Base-by-base conservation (phyloP, 306 rosid genomes). In the Comarum palustre region DNA sequence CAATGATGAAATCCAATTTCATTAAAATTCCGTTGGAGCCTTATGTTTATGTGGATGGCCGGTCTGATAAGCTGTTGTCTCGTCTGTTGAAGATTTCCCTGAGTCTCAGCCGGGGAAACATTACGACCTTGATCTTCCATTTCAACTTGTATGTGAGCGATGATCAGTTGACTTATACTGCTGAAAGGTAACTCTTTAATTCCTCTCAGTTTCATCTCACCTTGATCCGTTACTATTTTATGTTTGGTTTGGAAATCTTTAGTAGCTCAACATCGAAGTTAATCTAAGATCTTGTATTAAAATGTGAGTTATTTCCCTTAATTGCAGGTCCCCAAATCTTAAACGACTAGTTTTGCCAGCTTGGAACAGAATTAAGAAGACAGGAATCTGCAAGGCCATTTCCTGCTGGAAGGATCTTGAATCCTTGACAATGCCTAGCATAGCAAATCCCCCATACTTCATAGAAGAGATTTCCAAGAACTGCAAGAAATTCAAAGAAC, bases 11-110 rank as follows among this genome's bases (percentile, higher is more conserved):
- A 64, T 88, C 92, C 13, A 77, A 90, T 76, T 90, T 83, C 87
- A 88, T 90, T 77, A 90, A 88, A 77, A 87, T 85, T 84, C 96
- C 84, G 1, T 71, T 85, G 29, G 96, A 90, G 78, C 96, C 96
- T 0, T 90, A 72, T 75, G 94, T 90, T 45, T 90, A 90, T 45
- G 96, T 90, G 46, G 77, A 82, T 73, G 86, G 71, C 46, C 82
- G 77, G n/a, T 90, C 92, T 2, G 96, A 90, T 74, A 82, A 63
- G 48, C 76, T 7, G 4, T 67, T 88, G 77, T 75, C 89, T 46
- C 89, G 87, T 1, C 38, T 88, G 24, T 79, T 91, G 87, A 91
- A 82, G 90, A 82, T 79, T 59, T 88, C 89, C 25, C 42, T 91
- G 84, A 79, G 84, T 78, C 92, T 91, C 65, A 87, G 97, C 81